Percentiles rank a stretch among this genome's conserved stretches.
phyloP scores from a whole-genome alignment of 2,329 filamentous ascomycete genomes.

The Exophiala lecanii-corni region DNA sequence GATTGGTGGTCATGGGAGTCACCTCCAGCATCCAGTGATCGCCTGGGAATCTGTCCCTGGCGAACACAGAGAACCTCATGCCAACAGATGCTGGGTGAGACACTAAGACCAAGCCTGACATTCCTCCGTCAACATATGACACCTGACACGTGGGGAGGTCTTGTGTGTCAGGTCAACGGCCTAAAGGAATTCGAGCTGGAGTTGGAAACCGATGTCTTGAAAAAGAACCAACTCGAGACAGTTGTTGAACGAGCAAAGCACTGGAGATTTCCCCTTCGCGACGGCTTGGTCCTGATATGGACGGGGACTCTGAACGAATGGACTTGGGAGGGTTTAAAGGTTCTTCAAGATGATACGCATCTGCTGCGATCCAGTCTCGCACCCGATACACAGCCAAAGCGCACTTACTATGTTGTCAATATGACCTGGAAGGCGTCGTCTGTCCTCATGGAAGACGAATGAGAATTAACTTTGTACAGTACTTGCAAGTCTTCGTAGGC shows the following conservation, averaged over 20 bases:
- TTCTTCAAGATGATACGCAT: slow-evolving; percentile 10
- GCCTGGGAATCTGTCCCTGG: slow-evolving; percentile 29
- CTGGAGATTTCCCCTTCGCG: slow-evolving; percentile 26
- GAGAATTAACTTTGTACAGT: too few relatives aligned
- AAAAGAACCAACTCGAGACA: slow-evolving; percentile 27
- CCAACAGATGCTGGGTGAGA: slow-evolving; percentile 16
- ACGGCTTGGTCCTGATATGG: slow-evolving; percentile 14
- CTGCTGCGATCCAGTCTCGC: slow-evolving; percentile 6
- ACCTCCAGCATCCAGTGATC: slow-evolving; percentile 21
- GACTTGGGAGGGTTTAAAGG: slow-evolving; percentile 12
- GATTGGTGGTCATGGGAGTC: slow-evolving; percentile 32
- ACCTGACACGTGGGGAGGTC: slow-evolving; percentile 18
- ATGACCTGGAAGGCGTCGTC: slow-evolving; percentile 15
- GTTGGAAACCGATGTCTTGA: slow-evolving; percentile 28
- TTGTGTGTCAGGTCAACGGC: slow-evolving; percentile 15
- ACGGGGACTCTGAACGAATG: slow-evolving; percentile 10
- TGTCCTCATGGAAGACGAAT: too few relatives aligned
- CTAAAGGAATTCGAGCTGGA: slow-evolving; percentile 27
- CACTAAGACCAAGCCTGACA: slow-evolving; percentile 4
- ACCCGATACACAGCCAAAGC: slow-evolving; percentile 3
- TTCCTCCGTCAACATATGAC: slow-evolving; percentile 16
- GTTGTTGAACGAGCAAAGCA: slow-evolving; percentile 24
- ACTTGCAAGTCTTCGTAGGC: too few relatives aligned
- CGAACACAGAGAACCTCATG: slow-evolving; percentile 16
- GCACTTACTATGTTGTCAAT: slow-evolving; percentile 15